Evolutionary conservation across 1,284 basidiomycete species (phyloP), one percentile per base, ranked within the genome.

Genomic region (Xerocomus minutiporus): DNA sequence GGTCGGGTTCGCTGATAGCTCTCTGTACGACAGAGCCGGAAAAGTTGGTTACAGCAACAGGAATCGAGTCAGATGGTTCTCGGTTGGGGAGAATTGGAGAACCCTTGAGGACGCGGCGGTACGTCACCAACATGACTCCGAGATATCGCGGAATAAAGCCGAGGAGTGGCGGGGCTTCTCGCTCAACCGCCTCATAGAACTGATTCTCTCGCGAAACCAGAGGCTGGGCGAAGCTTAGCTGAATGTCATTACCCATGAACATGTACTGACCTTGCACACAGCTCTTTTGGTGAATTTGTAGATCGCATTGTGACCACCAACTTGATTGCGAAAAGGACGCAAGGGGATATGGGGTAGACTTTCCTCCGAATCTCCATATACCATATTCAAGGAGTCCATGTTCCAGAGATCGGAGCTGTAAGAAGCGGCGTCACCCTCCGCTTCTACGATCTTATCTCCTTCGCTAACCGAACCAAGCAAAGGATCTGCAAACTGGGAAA

Each of bases 251-350:
- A 53, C 20, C 41, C 15, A 20, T 34, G 17, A 26, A 20, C 11
- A 26, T 42, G 11, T 3, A 45, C 83, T 63, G 60, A 95, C 93
- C 83, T 99, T 99, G 80, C 96, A 99, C 17, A 99, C 94, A 9
- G 97, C 96, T 51, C 94, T 83, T 61, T 93, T 93, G 2, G 96
- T 98, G 65, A 99, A 99, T 69, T 95, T 95, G 74, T 99, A 99
- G 64, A 99, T 97, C 56, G 93, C 89, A 61, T 84, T 93, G 71
- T 99, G 96, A 1, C 96, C 96, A 40, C 96, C 96, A 25, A 99
- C 96, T 72, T 98, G 95, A 66, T 99, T 97, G 51, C 92, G 86
- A 72, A 97, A 99, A 2, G 97, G 97, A 53, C 91, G 86, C 5
- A 99, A 76, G 35, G 96, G 96, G 43, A 99, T 94, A 51, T 93